Percentiles rank a stretch among this genome's conserved stretches.
These are phyloP conservation scores for Helicostylum pulchrum DNA, from an alignment of 192 early-diverging fungal genomes.

Conservation along the genomic window DNA sequence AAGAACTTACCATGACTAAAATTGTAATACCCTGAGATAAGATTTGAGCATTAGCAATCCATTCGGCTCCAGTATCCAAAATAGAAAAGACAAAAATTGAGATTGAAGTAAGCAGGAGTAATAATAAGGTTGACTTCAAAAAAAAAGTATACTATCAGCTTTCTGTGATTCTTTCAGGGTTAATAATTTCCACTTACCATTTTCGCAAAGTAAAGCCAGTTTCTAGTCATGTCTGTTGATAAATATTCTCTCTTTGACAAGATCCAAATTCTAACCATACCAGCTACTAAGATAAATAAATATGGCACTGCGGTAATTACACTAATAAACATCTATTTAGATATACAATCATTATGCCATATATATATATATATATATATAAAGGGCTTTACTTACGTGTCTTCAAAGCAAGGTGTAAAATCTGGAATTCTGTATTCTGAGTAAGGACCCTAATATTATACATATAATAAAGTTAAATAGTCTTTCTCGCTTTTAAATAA, in stretches of 20 bases:
- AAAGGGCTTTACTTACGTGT: slow-evolving; percentile 18
- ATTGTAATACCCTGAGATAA: background rate
- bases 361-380: too few species aligned
- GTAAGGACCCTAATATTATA: slow-evolving; percentile 32
- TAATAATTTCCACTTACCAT: slow-evolving; percentile 22
- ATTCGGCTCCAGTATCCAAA: background rate
- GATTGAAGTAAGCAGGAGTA: background rate
- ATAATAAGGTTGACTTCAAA: slow-evolving; percentile 10
- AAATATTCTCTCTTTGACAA: slow-evolving; percentile 29
- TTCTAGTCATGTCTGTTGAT: slow-evolving; percentile 27
- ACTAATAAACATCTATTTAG: background rate
- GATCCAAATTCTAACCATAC: slow-evolving; percentile 37
- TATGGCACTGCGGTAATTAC: slow-evolving; percentile 2
- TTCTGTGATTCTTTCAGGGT: background rate
- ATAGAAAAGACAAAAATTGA: background rate
- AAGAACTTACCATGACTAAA: slow-evolving; percentile 11
- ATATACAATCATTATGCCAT: too few species aligned
- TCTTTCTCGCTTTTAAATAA: background rate
- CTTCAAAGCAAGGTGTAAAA: slow-evolving; percentile 32
- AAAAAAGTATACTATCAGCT: background rate
- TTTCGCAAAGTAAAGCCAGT: slow-evolving; percentile 37
- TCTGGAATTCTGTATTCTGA: slow-evolving; percentile 17
- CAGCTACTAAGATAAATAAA: slow-evolving; percentile 33
- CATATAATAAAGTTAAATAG: background rate
- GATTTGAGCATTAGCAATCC: background rate